These are phyloP conservation scores for Cryptosporidium felis DNA, from an alignment of 169 alveolate species.

Conservation along the genomic window DNA sequence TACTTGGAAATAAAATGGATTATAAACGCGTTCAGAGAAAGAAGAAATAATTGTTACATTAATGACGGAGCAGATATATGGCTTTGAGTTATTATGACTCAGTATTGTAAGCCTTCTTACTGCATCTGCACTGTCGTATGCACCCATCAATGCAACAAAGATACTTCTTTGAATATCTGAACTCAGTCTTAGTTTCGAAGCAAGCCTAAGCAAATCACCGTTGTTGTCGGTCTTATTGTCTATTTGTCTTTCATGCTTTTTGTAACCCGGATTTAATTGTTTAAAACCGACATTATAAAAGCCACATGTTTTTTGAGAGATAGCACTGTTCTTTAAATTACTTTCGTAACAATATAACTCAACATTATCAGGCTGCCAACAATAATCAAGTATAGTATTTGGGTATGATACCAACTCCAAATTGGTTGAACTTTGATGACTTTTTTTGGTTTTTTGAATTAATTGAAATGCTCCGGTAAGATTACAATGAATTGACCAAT, in stretches of 20 bases:
- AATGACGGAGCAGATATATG: neutral
- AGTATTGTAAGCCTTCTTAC: slow-evolving; percentile 26
- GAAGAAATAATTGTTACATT: slow-evolving; percentile 42
- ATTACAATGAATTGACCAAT: slow-evolving; percentile 10
- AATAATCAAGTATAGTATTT: slow-evolving; percentile 19
- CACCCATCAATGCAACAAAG: slow-evolving; percentile 55
- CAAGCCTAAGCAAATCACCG: neutral
- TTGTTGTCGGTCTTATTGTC: no score
- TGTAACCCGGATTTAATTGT: neutral
- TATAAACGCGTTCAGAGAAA: slow-evolving; percentile 19
- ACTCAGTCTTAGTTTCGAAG: slow-evolving; percentile 40
- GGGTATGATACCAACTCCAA: slow-evolving; percentile 39
- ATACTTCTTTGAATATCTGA: slow-evolving; percentile 66
- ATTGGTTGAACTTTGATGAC: neutral
- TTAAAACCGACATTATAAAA: neutral
- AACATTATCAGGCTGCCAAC: neutral
- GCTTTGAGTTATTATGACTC: slow-evolving; percentile 6
- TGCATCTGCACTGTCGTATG: slow-evolving; percentile 36
- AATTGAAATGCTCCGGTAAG: neutral
- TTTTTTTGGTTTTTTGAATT: neutral
- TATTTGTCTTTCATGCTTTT: no score
- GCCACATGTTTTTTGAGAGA: neutral
- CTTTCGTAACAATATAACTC: neutral
- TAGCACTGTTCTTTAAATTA: neutral
- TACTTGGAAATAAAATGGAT: slow-evolving; percentile 28